phyloP scores from a whole-genome alignment of 139 green algal genomes.

The Deuterostichococcus epilithicus region DNA sequence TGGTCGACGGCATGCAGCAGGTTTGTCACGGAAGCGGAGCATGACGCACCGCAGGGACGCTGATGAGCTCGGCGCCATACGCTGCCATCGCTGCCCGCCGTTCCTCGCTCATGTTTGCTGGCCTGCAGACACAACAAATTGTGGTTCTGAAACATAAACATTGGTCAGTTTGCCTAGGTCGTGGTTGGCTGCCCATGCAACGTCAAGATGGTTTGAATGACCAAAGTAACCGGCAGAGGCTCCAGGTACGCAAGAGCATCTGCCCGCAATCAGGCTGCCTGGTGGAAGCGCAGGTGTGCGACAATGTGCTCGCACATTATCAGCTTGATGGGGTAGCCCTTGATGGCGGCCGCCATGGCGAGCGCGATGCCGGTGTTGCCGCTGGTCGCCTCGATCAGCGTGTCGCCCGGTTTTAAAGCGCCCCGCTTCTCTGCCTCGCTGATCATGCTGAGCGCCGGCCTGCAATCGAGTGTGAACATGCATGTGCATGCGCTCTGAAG shows the following conservation, averaged over 20 bases:
- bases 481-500: no score
- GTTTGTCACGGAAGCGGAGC: no score
- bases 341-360: conserved; percentile 50
- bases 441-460: conserved; percentile 50
- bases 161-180: no score
- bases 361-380: conserved; percentile 55
- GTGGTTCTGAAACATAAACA: no score
- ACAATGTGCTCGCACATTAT: background rate
- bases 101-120: conserved; percentile 41
- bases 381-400: conserved; percentile 44
- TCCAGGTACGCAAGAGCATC: no score
- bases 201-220: no score
- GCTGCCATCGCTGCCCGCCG: conserved; percentile 38
- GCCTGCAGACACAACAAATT: no score
- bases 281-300: no score
- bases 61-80: conserved; percentile 42
- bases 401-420: conserved; percentile 37
- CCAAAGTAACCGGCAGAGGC: no score
- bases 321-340: conserved; percentile 11
- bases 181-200: no score
- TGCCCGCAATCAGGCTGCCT: no score
- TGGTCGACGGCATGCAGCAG: background rate
- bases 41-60: background rate
- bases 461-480: background rate
- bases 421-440: conserved; percentile 38